Evolutionary conservation across 768 basidiomycete genomes (phyloP).

Genomic region (Gymnopilus dilepis): DNA sequence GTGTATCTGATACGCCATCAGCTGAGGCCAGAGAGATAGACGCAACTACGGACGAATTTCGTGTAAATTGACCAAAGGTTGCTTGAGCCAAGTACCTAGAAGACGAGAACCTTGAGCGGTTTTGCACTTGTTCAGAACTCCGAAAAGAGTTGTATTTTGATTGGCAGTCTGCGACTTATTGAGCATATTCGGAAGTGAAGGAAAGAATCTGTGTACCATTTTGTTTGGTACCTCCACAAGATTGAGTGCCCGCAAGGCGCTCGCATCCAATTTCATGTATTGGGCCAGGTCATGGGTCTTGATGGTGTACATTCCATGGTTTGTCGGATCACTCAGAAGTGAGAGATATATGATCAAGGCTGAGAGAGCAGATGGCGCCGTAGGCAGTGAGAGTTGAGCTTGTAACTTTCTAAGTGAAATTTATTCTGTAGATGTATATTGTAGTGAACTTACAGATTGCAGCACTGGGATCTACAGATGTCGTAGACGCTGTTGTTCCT

Average conservation of each 20-base stretch:
- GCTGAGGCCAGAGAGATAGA: background rate
- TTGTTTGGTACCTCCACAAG: conserved; percentile 76
- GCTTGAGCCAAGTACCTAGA: conserved; percentile 92
- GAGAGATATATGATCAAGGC: conserved; percentile 85
- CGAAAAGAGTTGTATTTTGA: conserved; percentile 87
- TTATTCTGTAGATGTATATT: too few species aligned
- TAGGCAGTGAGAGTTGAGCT: conserved; percentile 81
- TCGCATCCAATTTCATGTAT: conserved; percentile 96
- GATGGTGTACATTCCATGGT: conserved; percentile 81
- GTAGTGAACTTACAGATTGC: conserved; percentile 53
- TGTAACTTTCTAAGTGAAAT: background rate
- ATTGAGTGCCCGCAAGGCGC: conserved; percentile 89
- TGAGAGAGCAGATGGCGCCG: conserved; percentile 79
- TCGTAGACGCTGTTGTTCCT: conserved; percentile 39
- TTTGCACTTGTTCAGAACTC: conserved; percentile 93
- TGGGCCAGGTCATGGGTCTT: conserved; percentile 89
- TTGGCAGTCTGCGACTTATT: conserved; percentile 51
- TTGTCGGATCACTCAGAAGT: conserved; percentile 76
- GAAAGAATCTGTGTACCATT: conserved; percentile 36
- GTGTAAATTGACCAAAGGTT: conserved; percentile 92
- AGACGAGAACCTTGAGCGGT: conserved; percentile 92
- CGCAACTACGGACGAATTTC: conserved; percentile 75
- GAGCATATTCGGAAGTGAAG: background rate
- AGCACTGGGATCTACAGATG: conserved; percentile 55
- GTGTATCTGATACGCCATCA: conserved; percentile 58